Evolutionary conservation across 2,329 filamentous ascomycete genomes (phyloP).

Genomic region (Aspergillus neotritici): DNA sequence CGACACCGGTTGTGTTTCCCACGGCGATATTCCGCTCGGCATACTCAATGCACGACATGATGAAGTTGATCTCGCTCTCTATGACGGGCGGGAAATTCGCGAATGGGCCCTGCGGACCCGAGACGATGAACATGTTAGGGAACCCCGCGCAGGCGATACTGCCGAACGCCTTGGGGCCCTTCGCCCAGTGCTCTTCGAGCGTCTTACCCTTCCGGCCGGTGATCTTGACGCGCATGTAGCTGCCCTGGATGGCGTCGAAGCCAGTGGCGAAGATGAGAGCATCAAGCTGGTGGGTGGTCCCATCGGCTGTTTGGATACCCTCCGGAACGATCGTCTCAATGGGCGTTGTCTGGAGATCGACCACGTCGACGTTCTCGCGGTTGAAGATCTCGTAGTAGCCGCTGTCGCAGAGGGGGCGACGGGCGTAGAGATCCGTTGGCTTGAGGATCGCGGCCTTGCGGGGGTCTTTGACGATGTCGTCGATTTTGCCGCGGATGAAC

Average conservation of each 20-base stretch:
- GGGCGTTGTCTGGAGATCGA: constrained; percentile 23
- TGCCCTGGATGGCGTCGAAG: constrained; percentile 37
- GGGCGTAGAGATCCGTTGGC: constrained; percentile 15
- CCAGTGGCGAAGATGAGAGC: constrained; percentile 28
- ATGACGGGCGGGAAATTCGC: no score
- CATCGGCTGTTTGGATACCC: constrained; percentile 17
- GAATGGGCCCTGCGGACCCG: no score
- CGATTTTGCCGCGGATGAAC: constrained; percentile 34
- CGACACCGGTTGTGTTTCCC: no score
- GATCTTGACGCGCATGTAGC: constrained; percentile 27
- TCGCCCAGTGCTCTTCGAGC: no score
- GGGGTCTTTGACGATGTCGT: constrained; percentile 26
- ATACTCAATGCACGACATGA: no score
- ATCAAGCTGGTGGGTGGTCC: constrained; percentile 22
- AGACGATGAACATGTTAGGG: no score
- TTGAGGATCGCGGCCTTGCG: constrained; percentile 23
- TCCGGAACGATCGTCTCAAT: constrained; percentile 20
- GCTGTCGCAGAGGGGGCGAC: constrained; percentile 19
- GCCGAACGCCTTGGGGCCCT: no score
- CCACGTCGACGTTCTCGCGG: constrained; percentile 22
- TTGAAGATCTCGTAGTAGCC: constrained; percentile 27
- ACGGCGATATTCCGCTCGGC: no score
- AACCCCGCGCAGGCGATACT: no score
- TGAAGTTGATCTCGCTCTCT: no score
- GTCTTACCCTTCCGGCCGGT: constrained; percentile 18